Evolutionary conservation across 129 eudicot species (phyloP), one percentile per base, ranked within the genome.

Genomic region (Tanacetum coccineum): DNA sequence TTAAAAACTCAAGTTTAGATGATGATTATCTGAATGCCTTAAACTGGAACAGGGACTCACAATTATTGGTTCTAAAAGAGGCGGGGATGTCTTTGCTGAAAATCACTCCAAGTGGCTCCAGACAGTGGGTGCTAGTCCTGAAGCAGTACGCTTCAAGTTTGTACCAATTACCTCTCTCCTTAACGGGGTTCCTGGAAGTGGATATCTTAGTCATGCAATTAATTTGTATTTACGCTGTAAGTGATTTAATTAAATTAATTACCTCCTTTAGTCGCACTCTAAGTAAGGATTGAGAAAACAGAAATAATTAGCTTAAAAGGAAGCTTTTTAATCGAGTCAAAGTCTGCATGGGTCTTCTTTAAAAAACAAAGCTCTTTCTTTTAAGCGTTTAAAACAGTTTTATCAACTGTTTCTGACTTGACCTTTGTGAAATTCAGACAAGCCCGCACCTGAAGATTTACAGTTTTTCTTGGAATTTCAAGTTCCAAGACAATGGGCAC

Each of bases 151-250:
- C 12, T 22, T 70, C 30, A 70, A 70, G 48, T 70, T 70, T 70
- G 74, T 70, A 45, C 74, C 74, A 8, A 70, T 70, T 70, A 70
- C 74, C 47, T 70, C 74, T 44, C 74, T 70, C 61, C 74, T 70
- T 58, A 70, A 45, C 47, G 74, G 74, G 12, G 66, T 70, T 57
- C 74, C 57, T 46, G 74, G 74, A 15, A 70, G 74, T 11, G 74
- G 74, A 44, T 70, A 57, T 58, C 58, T 70, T 20, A 70, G 74
- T 57, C 74, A 70, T 46, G 74, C 74, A 26, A 70, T 70, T 20
- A 70, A 70, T 47, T 46, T 70, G 26, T 70, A 70, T 58, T 58
- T 70, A 70, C 74, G 74, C 20, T 70, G 74, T 70, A 70, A 70
- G 74, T 58, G 39, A 45, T 11, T 28, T n/a, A n/a, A n/a, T n/a